These are phyloP conservation scores for Tuber magnatum DNA, from an alignment of 495 filamentous ascomycete species.

Conservation along the genomic window DNA sequence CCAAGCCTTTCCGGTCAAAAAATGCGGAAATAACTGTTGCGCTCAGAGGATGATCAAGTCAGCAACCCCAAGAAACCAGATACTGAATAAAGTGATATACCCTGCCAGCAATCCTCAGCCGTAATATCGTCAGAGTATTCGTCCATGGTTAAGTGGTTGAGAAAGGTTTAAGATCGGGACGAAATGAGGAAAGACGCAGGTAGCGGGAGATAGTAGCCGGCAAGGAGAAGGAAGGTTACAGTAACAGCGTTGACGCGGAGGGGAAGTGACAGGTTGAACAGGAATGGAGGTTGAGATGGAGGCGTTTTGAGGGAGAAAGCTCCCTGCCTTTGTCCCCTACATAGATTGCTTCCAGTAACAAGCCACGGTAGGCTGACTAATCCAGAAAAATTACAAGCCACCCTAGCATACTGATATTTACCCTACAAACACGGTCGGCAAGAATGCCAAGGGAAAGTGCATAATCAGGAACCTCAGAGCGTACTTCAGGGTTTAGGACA, in stretches of 20 bases:
- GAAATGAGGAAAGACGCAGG: constrained; percentile 1
- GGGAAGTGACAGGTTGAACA: background rate
- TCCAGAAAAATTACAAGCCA: background rate
- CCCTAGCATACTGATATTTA: background rate
- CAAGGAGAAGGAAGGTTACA: background rate
- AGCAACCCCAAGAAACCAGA: constrained; percentile 4
- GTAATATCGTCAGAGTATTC: constrained; percentile 69
- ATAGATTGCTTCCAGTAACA: background rate
- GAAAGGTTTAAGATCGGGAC: background rate
- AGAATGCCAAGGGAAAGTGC: background rate
- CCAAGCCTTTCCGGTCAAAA: constrained; percentile 89
- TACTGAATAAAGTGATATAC: constrained; percentile 13
- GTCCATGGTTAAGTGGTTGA: constrained; percentile 39
- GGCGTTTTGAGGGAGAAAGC: background rate
- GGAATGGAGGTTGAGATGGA: background rate
- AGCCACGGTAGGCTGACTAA: background rate
- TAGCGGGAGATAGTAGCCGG: background rate
- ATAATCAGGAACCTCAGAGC: background rate
- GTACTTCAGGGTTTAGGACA: background rate
- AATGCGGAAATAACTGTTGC: constrained; percentile 76
- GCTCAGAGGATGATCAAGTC: constrained; percentile 9
- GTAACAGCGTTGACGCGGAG: background rate
- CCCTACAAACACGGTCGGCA: background rate
- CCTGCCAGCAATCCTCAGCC: constrained; percentile 90
- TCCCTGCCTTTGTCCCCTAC: background rate